Percentiles rank a stretch among this genome's conserved stretches.
These are phyloP conservation scores for Zasmidium angulare DNA, from an alignment of 2,329 filamentous ascomycete genomes.

Conservation along the genomic window DNA sequence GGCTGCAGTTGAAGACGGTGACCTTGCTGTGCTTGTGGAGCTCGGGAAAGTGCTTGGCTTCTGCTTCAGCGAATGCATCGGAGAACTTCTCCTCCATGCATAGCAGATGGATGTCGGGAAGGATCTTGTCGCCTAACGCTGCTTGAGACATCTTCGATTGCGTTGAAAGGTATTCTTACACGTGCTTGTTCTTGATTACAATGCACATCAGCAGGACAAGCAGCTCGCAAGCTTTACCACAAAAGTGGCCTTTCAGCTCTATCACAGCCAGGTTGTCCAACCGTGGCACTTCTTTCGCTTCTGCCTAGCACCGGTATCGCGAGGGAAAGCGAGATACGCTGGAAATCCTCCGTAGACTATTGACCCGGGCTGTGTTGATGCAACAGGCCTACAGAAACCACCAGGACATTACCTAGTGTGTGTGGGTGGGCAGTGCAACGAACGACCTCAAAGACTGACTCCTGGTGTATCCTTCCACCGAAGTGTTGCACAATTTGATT, in stretches of 20 bases:
- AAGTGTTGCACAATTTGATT: too few relatives aligned
- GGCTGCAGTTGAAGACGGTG: constrained; percentile 41
- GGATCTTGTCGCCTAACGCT: constrained; percentile 5
- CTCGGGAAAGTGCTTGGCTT: constrained; percentile 34
- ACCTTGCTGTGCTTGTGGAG: constrained; percentile 27
- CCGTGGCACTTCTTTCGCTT: too few relatives aligned
- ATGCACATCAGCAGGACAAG: too few relatives aligned
- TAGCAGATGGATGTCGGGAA: constrained; percentile 46
- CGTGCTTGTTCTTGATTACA: too few relatives aligned
- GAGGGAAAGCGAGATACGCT: not conserved
- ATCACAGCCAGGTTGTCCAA: too few relatives aligned
- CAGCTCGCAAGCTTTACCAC: too few relatives aligned
- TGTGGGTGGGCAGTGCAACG: not conserved
- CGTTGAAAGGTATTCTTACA: too few relatives aligned
- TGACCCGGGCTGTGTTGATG: too few relatives aligned
- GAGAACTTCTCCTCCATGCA: constrained; percentile 37
- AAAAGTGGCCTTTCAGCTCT: too few relatives aligned
- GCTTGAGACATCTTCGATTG: not conserved
- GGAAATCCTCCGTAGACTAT: too few relatives aligned
- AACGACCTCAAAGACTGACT: too few relatives aligned
- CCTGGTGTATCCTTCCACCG: too few relatives aligned
- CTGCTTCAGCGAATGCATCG: constrained; percentile 45
- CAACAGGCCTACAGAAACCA: not conserved
- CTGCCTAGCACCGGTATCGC: not conserved
- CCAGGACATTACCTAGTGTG: not conserved